Base-by-base conservation (phyloP, 179 eudicot genomes). In the Beta lomatogona region DNA sequence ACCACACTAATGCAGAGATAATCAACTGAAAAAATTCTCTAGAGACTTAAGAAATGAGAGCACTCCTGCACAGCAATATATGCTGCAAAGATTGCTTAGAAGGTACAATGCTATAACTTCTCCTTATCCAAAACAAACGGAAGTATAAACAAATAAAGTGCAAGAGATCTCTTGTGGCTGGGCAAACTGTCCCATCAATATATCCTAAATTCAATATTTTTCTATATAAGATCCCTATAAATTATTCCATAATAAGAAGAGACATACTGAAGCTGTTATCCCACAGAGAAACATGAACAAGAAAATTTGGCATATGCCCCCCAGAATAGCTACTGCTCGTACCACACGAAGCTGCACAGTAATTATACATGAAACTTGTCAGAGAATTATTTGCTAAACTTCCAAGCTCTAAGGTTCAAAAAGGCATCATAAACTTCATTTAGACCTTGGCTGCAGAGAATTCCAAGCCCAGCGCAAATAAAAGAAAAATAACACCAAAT, bases 401-500 rank as follows among this genome's bases (percentile, higher is more conserved):
- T 41, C 48, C 15, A 31, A 71, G 64, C n/a, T 53, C 44, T 13
- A 9, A 78, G 9, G 18, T 36, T 36, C 41, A 36, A 36, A 19
- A 25, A 69, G 70, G 64, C 21, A 50, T 46, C 58, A 71, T 63
- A 67, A 80, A 74, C 50, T n/a, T 21, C 53, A 73, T 44, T 53
- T 70, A 53, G 67, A 93, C 98, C 98, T 93, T 94, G 45, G 89
- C 75, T 15, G 94, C 80, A 70, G 98, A 94, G 90, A 94, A 94
- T 83, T 94, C 98, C 85, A 94, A 71, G 36, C 98, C 98, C 86
- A 94, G 84, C 0, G 98, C 98, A 83, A 94, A 94, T 78, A 94
- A 94, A 73, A 94, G 94, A 85, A 94, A 94, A 80, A 94, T 91
- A n/a, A 94, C 98, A 80, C 97, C 98, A 85, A 94, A 94, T 83